A percentile compares a stretch with the other conserved stretches of the same genome.
These are phyloP conservation scores for Saprolegnia diclina DNA, from an alignment of 352 stramenopile species.

Conservation along the genomic window DNA sequence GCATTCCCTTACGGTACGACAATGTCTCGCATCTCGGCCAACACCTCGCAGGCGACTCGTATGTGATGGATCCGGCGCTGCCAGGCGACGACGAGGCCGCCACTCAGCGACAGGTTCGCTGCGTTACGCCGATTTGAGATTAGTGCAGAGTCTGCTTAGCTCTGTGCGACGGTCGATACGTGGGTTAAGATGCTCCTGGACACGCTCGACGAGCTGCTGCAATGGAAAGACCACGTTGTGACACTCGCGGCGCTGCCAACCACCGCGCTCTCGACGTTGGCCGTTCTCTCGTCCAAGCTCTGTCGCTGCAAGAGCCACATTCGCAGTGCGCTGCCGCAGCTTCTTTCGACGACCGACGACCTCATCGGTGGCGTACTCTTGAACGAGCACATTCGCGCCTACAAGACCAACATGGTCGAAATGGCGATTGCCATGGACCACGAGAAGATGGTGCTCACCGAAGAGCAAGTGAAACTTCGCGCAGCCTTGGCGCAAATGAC, in stretches of 20 bases:
- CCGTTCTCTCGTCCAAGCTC: slow-evolving; percentile 5
- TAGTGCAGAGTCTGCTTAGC: not conserved
- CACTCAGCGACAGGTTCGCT: not conserved
- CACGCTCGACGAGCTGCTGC: slow-evolving; percentile 11
- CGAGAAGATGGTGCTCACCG: slow-evolving; percentile 23
- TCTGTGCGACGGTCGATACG: slow-evolving; percentile 14
- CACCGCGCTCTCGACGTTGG: not conserved
- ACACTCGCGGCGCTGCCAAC: slow-evolving; percentile 9
- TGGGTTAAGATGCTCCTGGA: slow-evolving; percentile 2
- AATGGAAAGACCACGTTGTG: slow-evolving; percentile 21
- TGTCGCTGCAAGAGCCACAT: slow-evolving; percentile 20
- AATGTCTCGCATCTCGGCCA: not conserved
- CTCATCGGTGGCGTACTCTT: slow-evolving; percentile 19
- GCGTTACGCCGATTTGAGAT: not conserved
- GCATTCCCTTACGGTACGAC: slow-evolving; percentile 9
- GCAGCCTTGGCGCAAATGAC: slow-evolving; percentile 13
- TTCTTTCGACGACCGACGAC: slow-evolving; percentile 5
- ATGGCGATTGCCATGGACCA: slow-evolving; percentile 21
- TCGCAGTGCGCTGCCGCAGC: not conserved
- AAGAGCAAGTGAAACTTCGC: slow-evolving; percentile 21
- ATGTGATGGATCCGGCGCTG: slow-evolving; percentile 16
- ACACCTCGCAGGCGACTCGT: slow-evolving; percentile 8
- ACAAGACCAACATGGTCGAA: slow-evolving; percentile 26
- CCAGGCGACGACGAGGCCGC: slow-evolving; percentile 9
- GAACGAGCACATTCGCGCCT: slow-evolving; percentile 8